Evolutionary conservation across 257 asterid species (phyloP), one percentile per base, ranked within the genome.

Genomic region (Rhazya stricta): DNA sequence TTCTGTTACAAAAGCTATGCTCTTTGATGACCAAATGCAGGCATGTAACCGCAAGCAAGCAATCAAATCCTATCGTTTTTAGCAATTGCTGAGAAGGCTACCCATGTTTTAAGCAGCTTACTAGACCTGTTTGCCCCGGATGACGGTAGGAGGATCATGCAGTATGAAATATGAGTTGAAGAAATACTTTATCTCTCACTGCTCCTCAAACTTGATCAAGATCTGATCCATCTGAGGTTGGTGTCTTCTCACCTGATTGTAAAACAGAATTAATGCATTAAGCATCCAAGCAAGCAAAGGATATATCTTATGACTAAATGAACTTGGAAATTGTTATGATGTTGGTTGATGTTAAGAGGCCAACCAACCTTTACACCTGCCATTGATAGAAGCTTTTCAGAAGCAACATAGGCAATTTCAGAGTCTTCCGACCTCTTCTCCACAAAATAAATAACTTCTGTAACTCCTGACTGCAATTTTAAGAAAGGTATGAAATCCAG

Each of bases 391-490:
- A 93, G 95, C 63, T 88, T 91, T 85, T 87, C 93, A 21, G 98
- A 91, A 45, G 97, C 98, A 74, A 83, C 86, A 78, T 93, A 91
- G 21, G 91, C 78, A 37, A 83, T 81, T 42, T 93, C 90, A 21
- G 88, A 77, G 77, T 86, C 87, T 8, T 85, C 92, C 81, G 86
- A 71, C 73, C 86, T 80, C 87, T 91, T 93, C 82, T 93, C 97
- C 78, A 93, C 93, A 73, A 79, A 89, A 86, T 93, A 93, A 60
- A 93, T 83, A 37, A 93, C 97, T 83, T 93, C 98, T 9, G 96
- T 81, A 78, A 93, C 97, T 72, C 98, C 98, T 72, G 98, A 86
- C 98, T 91, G 87, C 82, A 90, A 69, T 73, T 68, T 27, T 50
- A 63, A 62, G 71, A 42, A 74, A 74, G 12, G 25, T 9, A 21